Evolutionary conservation across 768 basidiomycete genomes (phyloP).

Genomic region (Mycena kentingensis): DNA sequence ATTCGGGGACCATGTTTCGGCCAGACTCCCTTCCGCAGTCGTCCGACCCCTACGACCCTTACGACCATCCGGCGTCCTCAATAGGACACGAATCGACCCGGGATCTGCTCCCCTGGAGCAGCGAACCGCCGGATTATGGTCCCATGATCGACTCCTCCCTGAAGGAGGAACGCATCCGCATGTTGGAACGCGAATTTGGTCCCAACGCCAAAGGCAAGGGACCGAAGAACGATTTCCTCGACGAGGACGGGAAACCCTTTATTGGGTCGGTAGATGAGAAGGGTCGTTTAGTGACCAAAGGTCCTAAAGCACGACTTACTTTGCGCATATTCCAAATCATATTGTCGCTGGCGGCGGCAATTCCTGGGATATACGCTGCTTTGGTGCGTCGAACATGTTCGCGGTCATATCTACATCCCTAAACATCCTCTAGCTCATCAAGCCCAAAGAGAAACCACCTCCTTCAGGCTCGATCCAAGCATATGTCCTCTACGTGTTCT

Average conservation of each 20-base stretch:
- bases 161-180: constrained; percentile 69
- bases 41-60: constrained; percentile 35
- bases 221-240: constrained; percentile 35
- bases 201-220: constrained; percentile 36
- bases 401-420: constrained; percentile 7
- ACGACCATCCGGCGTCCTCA: constrained; percentile 35
- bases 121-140: constrained; percentile 47
- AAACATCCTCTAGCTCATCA: constrained; percentile 48
- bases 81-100: constrained; percentile 44
- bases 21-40: constrained; percentile 24
- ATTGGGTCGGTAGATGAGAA: constrained; percentile 61
- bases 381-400: constrained; percentile 49
- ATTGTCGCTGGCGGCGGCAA: constrained; percentile 51
- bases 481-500: constrained; percentile 59
- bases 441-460: constrained; percentile 51
- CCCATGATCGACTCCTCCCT: constrained; percentile 47
- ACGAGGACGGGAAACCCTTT: constrained; percentile 50
- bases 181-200: constrained; percentile 71
- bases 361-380: constrained; percentile 64
- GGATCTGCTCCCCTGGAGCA: constrained; percentile 55
- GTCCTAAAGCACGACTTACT: constrained; percentile 59
- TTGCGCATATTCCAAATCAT: constrained; percentile 51
- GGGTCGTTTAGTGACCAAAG: constrained; percentile 62
- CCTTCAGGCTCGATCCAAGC: constrained; percentile 58
- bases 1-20: constrained; percentile 30